Base-by-base conservation (phyloP, 208 protist species). In the Leishmania tropica region DNA sequence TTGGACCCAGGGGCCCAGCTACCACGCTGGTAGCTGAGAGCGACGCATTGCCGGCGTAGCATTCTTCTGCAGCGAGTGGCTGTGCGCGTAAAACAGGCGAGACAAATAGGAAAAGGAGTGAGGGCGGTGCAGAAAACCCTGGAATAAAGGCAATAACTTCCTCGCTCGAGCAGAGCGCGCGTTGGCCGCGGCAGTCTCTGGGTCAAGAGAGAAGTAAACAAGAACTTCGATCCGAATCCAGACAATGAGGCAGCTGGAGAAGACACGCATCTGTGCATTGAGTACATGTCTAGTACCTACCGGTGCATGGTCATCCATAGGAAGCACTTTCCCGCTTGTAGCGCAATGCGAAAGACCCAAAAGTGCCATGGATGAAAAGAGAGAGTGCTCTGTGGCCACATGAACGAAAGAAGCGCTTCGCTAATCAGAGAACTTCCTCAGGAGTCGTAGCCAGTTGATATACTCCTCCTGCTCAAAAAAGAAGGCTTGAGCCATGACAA, bases 391-490 rank as follows among this genome's bases (percentile, higher is more conserved):
- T 76, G 15, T 35, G 47, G 31, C 0, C 1, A 60, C 15, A 8
- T 31, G 47, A 4, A 11, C 17, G 17, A 56, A 53, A 48, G n/a
- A 71, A 75, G 5, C 40, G 21, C 3, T 62, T 31, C 42, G 19
- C 81, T 85, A 92, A 45, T 92, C 87, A n/a, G 94, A 81, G 79
- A 97, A 97, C 65, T 78, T 78, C 21, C 87, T 87, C 64, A 97
- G 70, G 56, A 95, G 85, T 21, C 78, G 85, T 48, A 97, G 83
- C 92, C 92, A 96, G 75, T 96, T 90, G 67, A 95, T 75, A 74
- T 97, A 97, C 83, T 97, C 91, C 35, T 95, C 77, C 67, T 97
- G 93, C 74, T 97, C 93, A 45, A 93, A 90, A 80, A 90, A 96
- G 75, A 96, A 89, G 19, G 94, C 88, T 78, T 96, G 92, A 21